Base-by-base conservation (phyloP, 129 eudicot genomes). In the Helianthus annuus region DNA sequence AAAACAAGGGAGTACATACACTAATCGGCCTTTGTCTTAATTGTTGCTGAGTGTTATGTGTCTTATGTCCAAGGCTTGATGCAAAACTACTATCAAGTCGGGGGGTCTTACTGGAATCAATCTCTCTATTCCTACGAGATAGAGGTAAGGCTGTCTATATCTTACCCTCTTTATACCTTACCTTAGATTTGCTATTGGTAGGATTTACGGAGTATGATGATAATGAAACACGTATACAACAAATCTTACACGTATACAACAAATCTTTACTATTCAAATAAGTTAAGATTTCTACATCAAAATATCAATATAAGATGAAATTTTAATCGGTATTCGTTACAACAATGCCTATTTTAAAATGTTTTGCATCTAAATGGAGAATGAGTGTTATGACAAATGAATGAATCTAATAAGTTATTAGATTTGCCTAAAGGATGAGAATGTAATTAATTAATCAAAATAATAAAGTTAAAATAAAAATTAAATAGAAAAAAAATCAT, bases 391-490 rank as follows among this genome's bases (percentile, higher is more conserved):
- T 78, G 72, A 79, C 72, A 58, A 79, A 82, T 45, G 80, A 89
- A 89, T 80, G 80, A 86, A 83, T 84, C 66, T 74, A 77, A 82
- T 42, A 42, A 42, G 46, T 42, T 42, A 42, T 66, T 64, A 79
- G 78, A 77, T 54, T 29, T 71, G 17, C 64, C 45, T 60, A 60
- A 60, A 34, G 44, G 66, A 60, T 60, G 72, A 75, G 48, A 69
- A 75, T 74, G 59, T 27, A 48, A 58, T 39, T 59, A 24, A 60
- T 73, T 44, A 71, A 48, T 63, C 32, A 27, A 27, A 66, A 60
- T 34, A 32, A 53, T 10, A 51, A 76, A 42, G 4, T 32, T 32
- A 16, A 58, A 69, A 66, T 76, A 57, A 64, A 78, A 75, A 62
- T 53, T 70, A 10, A 70, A 64, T 19, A 6, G 40, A 75, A 78